Percentiles rank a stretch among this genome's conserved stretches.
phyloP scores from a whole-genome alignment of 345 rosid species.

The Camelina sativa region DNA sequence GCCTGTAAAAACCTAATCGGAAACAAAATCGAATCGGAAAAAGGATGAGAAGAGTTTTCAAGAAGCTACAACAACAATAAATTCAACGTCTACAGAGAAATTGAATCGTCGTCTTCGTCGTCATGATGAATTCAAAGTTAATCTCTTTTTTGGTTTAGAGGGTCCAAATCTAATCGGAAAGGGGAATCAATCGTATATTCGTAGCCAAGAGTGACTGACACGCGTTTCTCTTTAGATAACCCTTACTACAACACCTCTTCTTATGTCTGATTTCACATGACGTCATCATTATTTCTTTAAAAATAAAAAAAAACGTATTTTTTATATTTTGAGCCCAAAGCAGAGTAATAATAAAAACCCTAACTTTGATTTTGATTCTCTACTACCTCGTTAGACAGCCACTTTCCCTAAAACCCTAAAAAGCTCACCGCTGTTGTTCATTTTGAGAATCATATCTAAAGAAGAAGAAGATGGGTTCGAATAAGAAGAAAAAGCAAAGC shows the following conservation, averaged over 20 bases:
- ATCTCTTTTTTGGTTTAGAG: not conserved
- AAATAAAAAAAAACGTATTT: not conserved
- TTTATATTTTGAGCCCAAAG: not conserved
- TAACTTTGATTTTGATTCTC: not conserved
- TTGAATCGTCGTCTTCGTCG: slow-evolving; percentile 10
- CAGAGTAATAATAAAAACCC: slow-evolving; percentile 21
- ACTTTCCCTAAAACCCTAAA: slow-evolving; percentile 27
- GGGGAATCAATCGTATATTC: slow-evolving; percentile 23
- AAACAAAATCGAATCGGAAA: not conserved
- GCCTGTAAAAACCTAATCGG: not conserved
- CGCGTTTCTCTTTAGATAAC: slow-evolving; percentile 35
- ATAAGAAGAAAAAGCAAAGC: slow-evolving; percentile 18
- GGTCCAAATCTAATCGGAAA: slow-evolving; percentile 27
- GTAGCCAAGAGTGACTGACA: slow-evolving; percentile 19
- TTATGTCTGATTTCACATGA: not conserved
- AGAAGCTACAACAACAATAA: not conserved
- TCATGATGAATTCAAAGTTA: slow-evolving; percentile 25
- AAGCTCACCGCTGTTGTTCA: not conserved
- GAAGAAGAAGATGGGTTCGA: slow-evolving; percentile 31
- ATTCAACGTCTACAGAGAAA: slow-evolving; percentile 11
- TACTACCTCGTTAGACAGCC: not conserved
- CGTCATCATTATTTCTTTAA: slow-evolving; percentile 1
- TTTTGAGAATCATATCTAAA: not conserved
- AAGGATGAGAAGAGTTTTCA: not conserved
- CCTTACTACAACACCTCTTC: not conserved